phyloP scores from a whole-genome alignment of 1,284 basidiomycete genomes.

The Sphagnurus paluster region DNA sequence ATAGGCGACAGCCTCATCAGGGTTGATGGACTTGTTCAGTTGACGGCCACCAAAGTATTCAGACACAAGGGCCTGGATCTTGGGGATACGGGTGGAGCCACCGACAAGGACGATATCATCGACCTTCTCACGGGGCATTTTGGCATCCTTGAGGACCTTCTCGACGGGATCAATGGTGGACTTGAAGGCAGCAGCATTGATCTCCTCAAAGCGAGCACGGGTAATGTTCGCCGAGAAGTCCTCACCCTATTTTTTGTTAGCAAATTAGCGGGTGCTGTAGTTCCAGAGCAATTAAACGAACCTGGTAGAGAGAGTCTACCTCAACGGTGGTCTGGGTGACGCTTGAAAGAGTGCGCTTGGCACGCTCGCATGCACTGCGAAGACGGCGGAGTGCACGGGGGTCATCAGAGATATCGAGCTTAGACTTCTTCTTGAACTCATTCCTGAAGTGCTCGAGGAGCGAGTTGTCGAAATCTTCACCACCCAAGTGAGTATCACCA shows the following conservation, averaged over 20 bases:
- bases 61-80: slow-evolving; percentile 97
- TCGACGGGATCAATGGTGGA: slow-evolving; percentile 98
- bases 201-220: slow-evolving; percentile 99
- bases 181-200: slow-evolving; percentile 94
- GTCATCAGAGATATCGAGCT: slow-evolving; percentile 95
- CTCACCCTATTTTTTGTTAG: slow-evolving; percentile 54
- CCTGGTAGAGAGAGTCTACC: slow-evolving; percentile 98
- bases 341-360: slow-evolving; percentile 97
- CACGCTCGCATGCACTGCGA: slow-evolving; percentile 97
- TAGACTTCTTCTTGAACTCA: slow-evolving; percentile 98
- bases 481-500: slow-evolving; percentile 98
- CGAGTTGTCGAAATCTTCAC: slow-evolving; percentile 98
- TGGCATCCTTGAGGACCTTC: slow-evolving; percentile 98
- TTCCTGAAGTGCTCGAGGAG: slow-evolving; percentile 97
- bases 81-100: slow-evolving; percentile 99
- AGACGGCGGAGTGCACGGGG: slow-evolving; percentile 94
- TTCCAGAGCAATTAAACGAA: slow-evolving; percentile 33
- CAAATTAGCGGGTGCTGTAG: slow-evolving; percentile 2
- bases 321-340: slow-evolving; percentile 99
- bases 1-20: slow-evolving; percentile 93
- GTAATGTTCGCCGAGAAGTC: slow-evolving; percentile 97
- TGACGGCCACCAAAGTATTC: slow-evolving; percentile 98
- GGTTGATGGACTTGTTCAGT: slow-evolving; percentile 98
- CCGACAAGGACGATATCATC: slow-evolving; percentile 99
- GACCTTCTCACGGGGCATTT: slow-evolving; percentile 96